Percentiles rank a stretch among this genome's conserved stretches.
phyloP scores from a whole-genome alignment of 495 filamentous ascomycete genomes.

The Talaromyces nanjingensis region DNA sequence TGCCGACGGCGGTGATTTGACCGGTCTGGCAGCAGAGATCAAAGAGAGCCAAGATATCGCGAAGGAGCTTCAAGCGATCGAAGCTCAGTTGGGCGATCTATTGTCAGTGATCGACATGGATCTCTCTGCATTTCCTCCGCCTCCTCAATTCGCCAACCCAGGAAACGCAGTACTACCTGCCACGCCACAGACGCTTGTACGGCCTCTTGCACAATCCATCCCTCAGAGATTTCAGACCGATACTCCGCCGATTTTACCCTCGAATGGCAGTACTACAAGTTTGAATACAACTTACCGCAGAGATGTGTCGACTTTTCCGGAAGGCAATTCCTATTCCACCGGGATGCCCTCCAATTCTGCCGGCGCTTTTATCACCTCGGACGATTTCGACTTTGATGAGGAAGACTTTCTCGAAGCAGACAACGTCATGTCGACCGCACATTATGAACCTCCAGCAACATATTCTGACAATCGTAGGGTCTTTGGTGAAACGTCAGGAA shows the following conservation, averaged over 20 bases:
- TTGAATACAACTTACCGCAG: background rate
- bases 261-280: background rate
- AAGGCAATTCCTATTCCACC: background rate
- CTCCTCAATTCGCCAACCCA: background rate
- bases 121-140: background rate
- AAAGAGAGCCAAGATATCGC: constrained; percentile 28
- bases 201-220: background rate
- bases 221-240: background rate
- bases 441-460: constrained; percentile 20
- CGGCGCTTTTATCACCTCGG: constrained; percentile 22
- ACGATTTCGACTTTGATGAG: constrained; percentile 58
- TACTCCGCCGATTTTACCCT: background rate
- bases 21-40: constrained; percentile 27
- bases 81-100: constrained; percentile 24
- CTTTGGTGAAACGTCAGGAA: constrained; percentile 51
- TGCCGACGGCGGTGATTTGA: constrained; percentile 28
- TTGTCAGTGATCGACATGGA: constrained; percentile 13
- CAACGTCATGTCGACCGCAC: constrained; percentile 46
- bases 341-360: constrained; percentile 26
- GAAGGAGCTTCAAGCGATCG: constrained; percentile 27
- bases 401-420: constrained; percentile 62
- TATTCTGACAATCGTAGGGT: constrained; percentile 29
- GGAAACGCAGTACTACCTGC: background rate
- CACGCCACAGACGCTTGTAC: background rate
- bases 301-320: background rate